phyloP scores from a whole-genome alignment of 495 filamentous ascomycete species.

The Lasiosphaeria ovina region DNA sequence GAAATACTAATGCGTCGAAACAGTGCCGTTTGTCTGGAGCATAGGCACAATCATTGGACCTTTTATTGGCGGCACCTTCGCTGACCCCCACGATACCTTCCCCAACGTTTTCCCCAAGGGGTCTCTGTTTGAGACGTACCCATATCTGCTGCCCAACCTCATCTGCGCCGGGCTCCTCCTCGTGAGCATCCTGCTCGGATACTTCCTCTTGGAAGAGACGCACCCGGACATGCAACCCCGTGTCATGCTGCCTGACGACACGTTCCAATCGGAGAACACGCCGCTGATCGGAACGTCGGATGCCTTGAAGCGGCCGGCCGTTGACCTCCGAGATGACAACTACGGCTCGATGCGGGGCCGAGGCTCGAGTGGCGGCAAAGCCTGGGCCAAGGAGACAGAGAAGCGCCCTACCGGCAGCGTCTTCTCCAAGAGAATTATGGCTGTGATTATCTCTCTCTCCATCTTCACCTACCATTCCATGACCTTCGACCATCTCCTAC shows the following conservation, averaged over 20 bases:
- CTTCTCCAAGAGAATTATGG: conserved; percentile 60
- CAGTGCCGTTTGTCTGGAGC: conserved; percentile 81
- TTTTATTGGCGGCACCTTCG: conserved; percentile 75
- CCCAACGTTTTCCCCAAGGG: conserved; percentile 60
- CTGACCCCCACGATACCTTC: conserved; percentile 67
- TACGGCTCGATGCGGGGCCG: conserved; percentile 75
- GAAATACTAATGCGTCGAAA: conserved; percentile 25
- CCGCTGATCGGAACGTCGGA: conserved; percentile 71
- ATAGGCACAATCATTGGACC: conserved; percentile 83
- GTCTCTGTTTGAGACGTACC: conserved; percentile 69
- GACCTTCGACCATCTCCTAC: conserved; percentile 81
- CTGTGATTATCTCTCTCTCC: conserved; percentile 68
- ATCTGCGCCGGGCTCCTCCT: conserved; percentile 71
- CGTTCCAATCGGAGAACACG: conserved; percentile 60
- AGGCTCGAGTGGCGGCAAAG: conserved; percentile 39
- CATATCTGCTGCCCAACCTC: conserved; percentile 80
- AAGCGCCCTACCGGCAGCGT: conserved; percentile 41
- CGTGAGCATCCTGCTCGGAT: conserved; percentile 70
- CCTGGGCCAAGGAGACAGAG: conserved; percentile 28
- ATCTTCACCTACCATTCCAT: conserved; percentile 88
- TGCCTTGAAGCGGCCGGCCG: conserved; percentile 64
- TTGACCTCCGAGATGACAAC: conserved; percentile 69
- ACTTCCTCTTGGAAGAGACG: conserved; percentile 72
- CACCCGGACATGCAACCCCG: conserved; percentile 74
- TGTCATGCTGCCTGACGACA: conserved; percentile 50